These are phyloP conservation scores for Aureoboletus auriporus DNA, from an alignment of 768 basidiomycete species.

Conservation along the genomic window DNA sequence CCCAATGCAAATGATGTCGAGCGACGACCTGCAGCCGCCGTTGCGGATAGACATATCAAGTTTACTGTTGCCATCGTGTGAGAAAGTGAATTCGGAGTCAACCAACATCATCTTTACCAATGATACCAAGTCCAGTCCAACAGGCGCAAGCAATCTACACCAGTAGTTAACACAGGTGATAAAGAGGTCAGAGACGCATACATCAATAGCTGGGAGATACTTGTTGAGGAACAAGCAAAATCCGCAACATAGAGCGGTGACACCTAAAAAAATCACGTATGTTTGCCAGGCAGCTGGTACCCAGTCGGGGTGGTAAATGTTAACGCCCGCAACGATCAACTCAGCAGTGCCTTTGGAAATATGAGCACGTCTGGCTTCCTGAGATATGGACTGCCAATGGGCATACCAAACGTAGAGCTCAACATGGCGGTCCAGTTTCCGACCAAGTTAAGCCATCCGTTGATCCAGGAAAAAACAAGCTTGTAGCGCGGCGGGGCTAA, in stretches of 20 bases:
- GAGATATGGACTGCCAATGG: no score
- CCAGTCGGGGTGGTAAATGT: conserved; percentile 58
- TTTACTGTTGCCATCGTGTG: conserved; percentile 40
- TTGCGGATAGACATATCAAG: conserved; percentile 51
- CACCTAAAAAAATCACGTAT: conserved; percentile 54
- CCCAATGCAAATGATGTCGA: conserved; percentile 54
- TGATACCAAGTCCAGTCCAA: conserved; percentile 59
- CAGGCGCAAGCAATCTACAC: conserved; percentile 51
- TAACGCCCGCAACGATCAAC: conserved; percentile 53
- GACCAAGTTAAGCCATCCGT: conserved; percentile 65
- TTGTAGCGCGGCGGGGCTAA: conserved; percentile 50
- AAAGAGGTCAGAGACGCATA: conserved; percentile 14
- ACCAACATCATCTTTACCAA: conserved; percentile 31
- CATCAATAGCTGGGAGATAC: conserved; percentile 47
- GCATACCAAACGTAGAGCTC: conserved; percentile 55
- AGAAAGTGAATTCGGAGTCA: background rate
- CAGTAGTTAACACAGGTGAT: conserved; percentile 1
- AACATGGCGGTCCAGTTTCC: conserved; percentile 66
- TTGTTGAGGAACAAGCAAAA: conserved; percentile 57
- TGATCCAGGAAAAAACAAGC: conserved; percentile 57
- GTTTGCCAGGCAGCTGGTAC: conserved; percentile 57
- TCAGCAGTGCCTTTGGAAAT: conserved; percentile 48
- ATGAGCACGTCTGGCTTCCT: background rate
- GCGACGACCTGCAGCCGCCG: conserved; percentile 52
- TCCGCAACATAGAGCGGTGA: conserved; percentile 43